Evolutionary conservation across 73 alveolate species (phyloP), one percentile per base, ranked within the genome.

Genomic region (Symbiodinium natans): DNA sequence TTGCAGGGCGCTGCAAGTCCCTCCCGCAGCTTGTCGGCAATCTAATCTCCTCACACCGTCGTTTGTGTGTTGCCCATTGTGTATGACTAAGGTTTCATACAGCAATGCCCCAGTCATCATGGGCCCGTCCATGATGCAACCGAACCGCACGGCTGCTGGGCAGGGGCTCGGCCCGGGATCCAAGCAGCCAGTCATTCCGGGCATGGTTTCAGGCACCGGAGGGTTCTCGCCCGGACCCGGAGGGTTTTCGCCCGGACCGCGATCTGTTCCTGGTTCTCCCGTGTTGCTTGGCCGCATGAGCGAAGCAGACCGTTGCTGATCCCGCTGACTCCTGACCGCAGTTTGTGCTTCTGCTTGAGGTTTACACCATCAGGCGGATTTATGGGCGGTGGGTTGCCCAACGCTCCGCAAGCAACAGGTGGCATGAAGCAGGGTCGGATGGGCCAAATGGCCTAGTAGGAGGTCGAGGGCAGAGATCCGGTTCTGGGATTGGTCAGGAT

Each of bases 301-400:
- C 82, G n/a, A n/a, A n/a, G n/a, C n/a, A n/a, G n/a, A n/a, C n/a
- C n/a, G n/a, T n/a, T n/a, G n/a, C n/a, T n/a, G n/a, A n/a, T 46
- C 59, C 59, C 13, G 59, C 59, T 13, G 13, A 9, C 59, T 46
- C 59, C 8, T 10, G 77, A 6, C 33, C 15, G 77, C 77, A 10
- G 3, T 59, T 59, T 59, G 5, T 59, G 7, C 86, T 8, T 21
- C 6, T 13, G n/a, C 5, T 56, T 39, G 46, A 88, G 95, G 96
- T 90, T 90, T 80, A 90, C 86, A n/a, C 96, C 96, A 7, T 77
- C 95, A 6, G 85, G 95, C 43, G 94, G 94, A 43, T 46, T 73
- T 3, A 83, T 43, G 86, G 88, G 39, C 46, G 88, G 29, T 82
- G 88, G 46, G 75, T 15, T 63, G n/a, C 96, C 38, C 75, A 87